Conservation (phyloP, 805 yeast genomes). For the Komagataella phaffii region DNA sequence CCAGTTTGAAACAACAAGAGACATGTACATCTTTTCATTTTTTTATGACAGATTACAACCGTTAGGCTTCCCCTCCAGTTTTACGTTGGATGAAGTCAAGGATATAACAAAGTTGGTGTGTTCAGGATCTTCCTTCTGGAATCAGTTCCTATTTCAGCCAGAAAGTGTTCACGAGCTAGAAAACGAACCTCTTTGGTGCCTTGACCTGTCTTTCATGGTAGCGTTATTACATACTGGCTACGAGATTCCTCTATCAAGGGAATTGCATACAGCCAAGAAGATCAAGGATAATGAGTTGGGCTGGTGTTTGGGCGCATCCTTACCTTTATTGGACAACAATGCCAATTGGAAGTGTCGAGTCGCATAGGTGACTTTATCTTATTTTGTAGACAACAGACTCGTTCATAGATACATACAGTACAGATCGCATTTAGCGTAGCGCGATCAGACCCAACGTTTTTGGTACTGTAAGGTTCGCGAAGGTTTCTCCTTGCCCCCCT, state of each 20-base stretch:
- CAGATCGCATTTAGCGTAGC: background rate
- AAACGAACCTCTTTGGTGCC: constrained; percentile 87
- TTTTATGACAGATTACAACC: constrained; percentile 93
- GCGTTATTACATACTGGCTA: constrained; percentile 92
- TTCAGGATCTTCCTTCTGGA: constrained; percentile 69
- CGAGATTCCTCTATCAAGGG: constrained; percentile 83
- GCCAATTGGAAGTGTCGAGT: constrained; percentile 62
- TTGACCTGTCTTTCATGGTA: constrained; percentile 82
- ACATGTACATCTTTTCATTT: constrained; percentile 83
- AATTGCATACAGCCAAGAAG: constrained; percentile 83
- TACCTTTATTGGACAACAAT: constrained; percentile 65
- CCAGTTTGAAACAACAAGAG: constrained; percentile 61
- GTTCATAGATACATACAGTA: no score
- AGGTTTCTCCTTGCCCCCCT: background rate
- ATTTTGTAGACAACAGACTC: background rate
- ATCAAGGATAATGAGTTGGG: constrained; percentile 87
- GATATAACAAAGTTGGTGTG: constrained; percentile 81
- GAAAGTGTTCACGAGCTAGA: constrained; percentile 53
- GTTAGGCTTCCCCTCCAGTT: constrained; percentile 85
- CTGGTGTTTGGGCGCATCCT: constrained; percentile 97
- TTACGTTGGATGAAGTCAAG: constrained; percentile 71
- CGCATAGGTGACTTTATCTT: constrained; percentile 8
- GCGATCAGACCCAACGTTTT: background rate
- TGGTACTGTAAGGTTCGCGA: background rate
- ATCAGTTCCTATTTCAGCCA: constrained; percentile 46